phyloP scores from a whole-genome alignment of 2,329 filamentous ascomycete genomes.

The Leptographium procerum region DNA sequence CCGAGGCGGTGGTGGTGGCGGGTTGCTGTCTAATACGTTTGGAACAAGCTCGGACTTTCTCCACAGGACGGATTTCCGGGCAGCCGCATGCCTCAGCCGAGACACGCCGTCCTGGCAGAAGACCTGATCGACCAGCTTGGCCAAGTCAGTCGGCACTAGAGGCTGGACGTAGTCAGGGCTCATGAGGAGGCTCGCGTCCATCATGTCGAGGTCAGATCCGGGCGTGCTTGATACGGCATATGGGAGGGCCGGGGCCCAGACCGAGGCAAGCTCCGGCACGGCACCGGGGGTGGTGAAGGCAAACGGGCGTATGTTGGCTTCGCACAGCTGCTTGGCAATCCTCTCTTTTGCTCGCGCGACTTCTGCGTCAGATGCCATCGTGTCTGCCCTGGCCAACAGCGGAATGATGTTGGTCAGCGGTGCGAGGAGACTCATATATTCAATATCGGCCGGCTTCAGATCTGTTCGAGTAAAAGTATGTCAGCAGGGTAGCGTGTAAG shows the following conservation, averaged over 20 bases:
- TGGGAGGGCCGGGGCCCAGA: conserved; percentile 24
- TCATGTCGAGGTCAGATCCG: conserved; percentile 62
- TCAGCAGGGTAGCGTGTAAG: conserved; percentile 1
- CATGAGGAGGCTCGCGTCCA: conserved; percentile 93
- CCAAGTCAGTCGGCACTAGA: conserved; percentile 63
- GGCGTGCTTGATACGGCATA: conserved; percentile 70
- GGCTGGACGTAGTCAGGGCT: conserved; percentile 81
- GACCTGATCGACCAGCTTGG: conserved; percentile 55
- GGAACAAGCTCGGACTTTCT: conserved; percentile 20
- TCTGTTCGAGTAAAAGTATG: conserved; percentile 26
- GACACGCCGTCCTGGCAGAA: conserved; percentile 69
- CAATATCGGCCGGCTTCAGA: conserved; percentile 52
- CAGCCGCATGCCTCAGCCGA: conserved; percentile 72
- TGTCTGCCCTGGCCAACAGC: conserved; percentile 67
- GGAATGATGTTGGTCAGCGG: conserved; percentile 75
- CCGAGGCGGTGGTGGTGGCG: conserved; percentile 11
- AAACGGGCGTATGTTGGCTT: conserved; percentile 52
- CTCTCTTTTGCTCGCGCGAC: conserved; percentile 47
- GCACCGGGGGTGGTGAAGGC: conserved; percentile 41
- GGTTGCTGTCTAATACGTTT: conserved; percentile 15
- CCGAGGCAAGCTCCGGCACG: conserved; percentile 7
- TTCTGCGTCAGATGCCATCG: conserved; percentile 42
- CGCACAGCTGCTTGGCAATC: conserved; percentile 43
- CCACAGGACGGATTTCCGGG: conserved; percentile 71
- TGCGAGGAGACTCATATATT: conserved; percentile 59